These are phyloP conservation scores for Trypanosoma platydactyli DNA, from an alignment of 208 protist genomes.

Conservation along the genomic window DNA sequence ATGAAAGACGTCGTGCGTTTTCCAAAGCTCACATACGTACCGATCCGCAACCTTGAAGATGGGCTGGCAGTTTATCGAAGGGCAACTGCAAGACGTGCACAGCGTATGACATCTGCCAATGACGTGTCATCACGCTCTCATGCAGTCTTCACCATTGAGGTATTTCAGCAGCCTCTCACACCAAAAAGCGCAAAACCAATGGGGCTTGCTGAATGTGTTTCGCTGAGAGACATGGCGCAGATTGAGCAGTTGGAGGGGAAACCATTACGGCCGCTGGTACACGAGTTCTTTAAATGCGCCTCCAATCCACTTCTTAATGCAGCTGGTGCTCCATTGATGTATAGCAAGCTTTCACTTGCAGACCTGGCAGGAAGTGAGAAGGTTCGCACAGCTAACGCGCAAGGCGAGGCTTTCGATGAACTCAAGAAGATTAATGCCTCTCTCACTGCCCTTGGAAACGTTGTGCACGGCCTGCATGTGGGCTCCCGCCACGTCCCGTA, in stretches of 20 bases:
- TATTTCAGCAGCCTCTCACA: constrained; percentile 64
- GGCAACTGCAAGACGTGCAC: constrained; percentile 62
- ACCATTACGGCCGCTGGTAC: constrained; percentile 32
- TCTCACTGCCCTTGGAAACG: constrained; percentile 91
- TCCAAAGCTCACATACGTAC: constrained; percentile 63
- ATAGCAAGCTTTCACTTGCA: constrained; percentile 83
- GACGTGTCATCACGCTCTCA: constrained; percentile 89
- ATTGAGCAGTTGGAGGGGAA: constrained; percentile 27
- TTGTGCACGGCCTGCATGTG: constrained; percentile 87
- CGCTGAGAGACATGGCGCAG: constrained; percentile 57
- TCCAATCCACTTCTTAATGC: constrained; percentile 36
- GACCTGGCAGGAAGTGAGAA: constrained; percentile 94
- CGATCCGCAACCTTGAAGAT: constrained; percentile 63
- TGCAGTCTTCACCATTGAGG: constrained; percentile 89
- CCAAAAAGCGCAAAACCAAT: constrained; percentile 40
- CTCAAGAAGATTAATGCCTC: constrained; percentile 91
- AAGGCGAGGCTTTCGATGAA: constrained; percentile 78
- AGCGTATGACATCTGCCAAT: constrained; percentile 86
- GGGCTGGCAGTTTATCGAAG: constrained; percentile 75
- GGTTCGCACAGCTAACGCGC: constrained; percentile 58
- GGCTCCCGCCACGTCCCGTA: constrained; percentile 82
- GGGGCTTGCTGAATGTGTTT: constrained; percentile 44
- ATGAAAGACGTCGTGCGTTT: constrained; percentile 69
- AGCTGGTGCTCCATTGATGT: constrained; percentile 41
- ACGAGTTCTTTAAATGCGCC: constrained; percentile 31